Percentiles rank a stretch among this genome's conserved stretches.
phyloP scores from a whole-genome alignment of 225 moss, liverwort and hornwort genomes.

The Takakia lepidozioides region DNA sequence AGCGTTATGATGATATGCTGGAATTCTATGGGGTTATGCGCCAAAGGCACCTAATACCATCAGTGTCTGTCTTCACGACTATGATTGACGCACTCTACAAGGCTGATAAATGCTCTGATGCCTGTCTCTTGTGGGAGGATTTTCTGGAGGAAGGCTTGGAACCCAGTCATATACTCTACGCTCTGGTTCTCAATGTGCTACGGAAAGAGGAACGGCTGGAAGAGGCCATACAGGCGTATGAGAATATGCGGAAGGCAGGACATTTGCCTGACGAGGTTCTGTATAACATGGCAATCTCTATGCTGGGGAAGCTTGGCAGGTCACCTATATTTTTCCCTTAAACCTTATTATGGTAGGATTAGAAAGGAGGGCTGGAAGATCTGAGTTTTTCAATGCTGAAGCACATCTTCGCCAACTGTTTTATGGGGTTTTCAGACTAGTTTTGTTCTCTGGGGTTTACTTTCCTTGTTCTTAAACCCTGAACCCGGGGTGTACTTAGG shows the following conservation, averaged over 20 bases:
- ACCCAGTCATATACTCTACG: constrained; percentile 42
- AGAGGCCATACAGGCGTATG: constrained; percentile 56
- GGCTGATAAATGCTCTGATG: constrained; percentile 42
- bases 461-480: too few species aligned
- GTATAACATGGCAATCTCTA: constrained; percentile 66
- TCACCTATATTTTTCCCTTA: constrained; percentile 8
- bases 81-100: constrained; percentile 72
- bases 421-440: too few species aligned
- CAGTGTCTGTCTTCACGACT: constrained; percentile 50
- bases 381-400: too few species aligned
- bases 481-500: too few species aligned
- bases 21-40: constrained; percentile 84
- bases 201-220: constrained; percentile 63
- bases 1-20: constrained; percentile 58
- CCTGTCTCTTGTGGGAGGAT: constrained; percentile 75
- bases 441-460: too few species aligned
- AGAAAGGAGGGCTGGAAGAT: too few species aligned
- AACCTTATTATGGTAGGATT: not conserved
- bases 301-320: constrained; percentile 68
- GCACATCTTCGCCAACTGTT: too few species aligned
- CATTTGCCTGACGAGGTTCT: constrained; percentile 63
- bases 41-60: constrained; percentile 68
- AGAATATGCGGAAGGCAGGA: constrained; percentile 50
- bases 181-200: constrained; percentile 55
- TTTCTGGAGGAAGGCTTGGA: constrained; percentile 60